A percentile compares a stretch with the other conserved stretches of the same genome.
phyloP scores from a whole-genome alignment of 2,329 filamentous ascomycete species.

The Fusarium miscanthi region DNA sequence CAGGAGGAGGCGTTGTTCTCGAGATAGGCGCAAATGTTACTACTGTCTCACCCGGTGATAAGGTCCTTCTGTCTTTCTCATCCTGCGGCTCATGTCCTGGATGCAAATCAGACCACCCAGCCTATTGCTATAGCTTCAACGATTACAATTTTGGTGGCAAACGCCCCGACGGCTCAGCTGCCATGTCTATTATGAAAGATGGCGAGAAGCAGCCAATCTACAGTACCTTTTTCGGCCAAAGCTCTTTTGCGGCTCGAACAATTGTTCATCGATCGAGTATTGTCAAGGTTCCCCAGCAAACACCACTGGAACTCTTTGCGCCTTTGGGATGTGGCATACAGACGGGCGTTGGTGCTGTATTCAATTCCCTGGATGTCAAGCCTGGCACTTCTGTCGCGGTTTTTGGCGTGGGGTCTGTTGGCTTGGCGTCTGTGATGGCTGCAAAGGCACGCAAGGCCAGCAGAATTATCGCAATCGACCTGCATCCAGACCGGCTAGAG shows the following conservation, averaged over 20 bases:
- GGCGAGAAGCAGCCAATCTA: not conserved
- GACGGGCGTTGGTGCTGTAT: constrained; percentile 18
- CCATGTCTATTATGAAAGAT: not conserved
- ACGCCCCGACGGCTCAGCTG: constrained; percentile 9
- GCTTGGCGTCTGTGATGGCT: constrained; percentile 29
- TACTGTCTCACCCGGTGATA: not conserved
- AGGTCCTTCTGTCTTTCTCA: constrained; percentile 24
- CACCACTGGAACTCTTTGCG: constrained; percentile 9
- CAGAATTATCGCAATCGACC: constrained; percentile 19
- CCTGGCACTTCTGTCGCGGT: constrained; percentile 15
- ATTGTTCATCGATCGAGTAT: constrained; percentile 20
- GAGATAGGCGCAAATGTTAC: constrained; percentile 2
- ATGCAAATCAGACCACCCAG: constrained; percentile 19
- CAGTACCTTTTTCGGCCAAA: constrained; percentile 33
- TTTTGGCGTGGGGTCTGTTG: constrained; percentile 22
- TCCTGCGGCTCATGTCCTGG: constrained; percentile 8
- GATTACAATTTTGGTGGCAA: constrained; percentile 18
- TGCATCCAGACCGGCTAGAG: constrained; percentile 1
- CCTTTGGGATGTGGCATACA: constrained; percentile 31
- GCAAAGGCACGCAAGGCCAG: not conserved
- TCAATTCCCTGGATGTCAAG: constrained; percentile 23
- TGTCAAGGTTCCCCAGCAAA: constrained; percentile 8
- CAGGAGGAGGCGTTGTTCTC: constrained; percentile 26
- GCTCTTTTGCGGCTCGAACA: constrained; percentile 16
- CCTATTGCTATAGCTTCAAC: constrained; percentile 22